These are phyloP conservation scores for Lachnellula arida DNA, from an alignment of 2,329 filamentous ascomycete species.

Conservation along the genomic window DNA sequence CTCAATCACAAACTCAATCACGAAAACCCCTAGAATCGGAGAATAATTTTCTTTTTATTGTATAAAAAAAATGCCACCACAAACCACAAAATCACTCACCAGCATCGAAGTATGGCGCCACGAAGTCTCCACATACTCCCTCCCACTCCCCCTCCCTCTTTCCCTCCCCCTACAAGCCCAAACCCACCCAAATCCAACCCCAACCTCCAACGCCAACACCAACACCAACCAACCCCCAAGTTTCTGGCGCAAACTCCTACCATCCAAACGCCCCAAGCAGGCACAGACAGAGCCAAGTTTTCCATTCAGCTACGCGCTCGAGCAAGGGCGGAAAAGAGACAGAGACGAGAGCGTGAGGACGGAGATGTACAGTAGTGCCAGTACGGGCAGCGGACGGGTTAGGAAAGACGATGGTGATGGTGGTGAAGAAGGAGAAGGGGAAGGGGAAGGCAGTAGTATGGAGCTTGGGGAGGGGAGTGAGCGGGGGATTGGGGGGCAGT, in stretches of 20 bases:
- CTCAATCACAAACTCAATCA: background rate
- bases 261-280: background rate
- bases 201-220: too few species aligned
- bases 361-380: constrained; percentile 5
- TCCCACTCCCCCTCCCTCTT: too few species aligned
- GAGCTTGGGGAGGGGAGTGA: constrained; percentile 21
- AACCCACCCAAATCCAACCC: too few species aligned
- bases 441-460: constrained; percentile 9
- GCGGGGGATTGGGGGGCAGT: constrained; percentile 20
- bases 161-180: too few species aligned
- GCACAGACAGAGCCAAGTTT: too few species aligned
- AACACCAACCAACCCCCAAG: too few species aligned
- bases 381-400: background rate
- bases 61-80: constrained; percentile 11
- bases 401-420: background rate
- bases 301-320: too few species aligned
- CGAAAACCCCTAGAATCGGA: background rate
- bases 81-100: constrained; percentile 28
- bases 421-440: too few species aligned
- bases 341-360: background rate
- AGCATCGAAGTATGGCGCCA: constrained; percentile 47
- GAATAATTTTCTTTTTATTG: too few species aligned
- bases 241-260: constrained; percentile 9
- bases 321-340: too few species aligned
- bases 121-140: constrained; percentile 40